Conservation (phyloP, 2,329 filamentous ascomycete genomes). For the Ilyonectria sp. region DNA sequence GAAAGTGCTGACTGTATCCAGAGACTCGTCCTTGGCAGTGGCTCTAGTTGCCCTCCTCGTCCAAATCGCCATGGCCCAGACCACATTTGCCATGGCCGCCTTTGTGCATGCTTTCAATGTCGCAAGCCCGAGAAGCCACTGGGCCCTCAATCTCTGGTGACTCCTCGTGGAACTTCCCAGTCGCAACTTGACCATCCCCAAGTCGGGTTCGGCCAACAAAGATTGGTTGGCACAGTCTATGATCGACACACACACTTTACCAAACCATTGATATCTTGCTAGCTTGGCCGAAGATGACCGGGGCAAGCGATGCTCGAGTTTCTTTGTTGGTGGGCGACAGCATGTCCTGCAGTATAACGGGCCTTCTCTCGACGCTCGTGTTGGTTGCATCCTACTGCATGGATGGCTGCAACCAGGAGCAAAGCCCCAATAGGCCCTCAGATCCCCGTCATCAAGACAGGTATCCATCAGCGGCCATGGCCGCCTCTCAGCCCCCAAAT, state of each 20-base stretch:
- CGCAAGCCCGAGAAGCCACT: not conserved
- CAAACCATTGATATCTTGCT: not conserved
- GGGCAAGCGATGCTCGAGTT: slow-evolving; percentile 17
- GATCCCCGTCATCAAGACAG: slow-evolving; percentile 24
- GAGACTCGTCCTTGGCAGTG: slow-evolving; percentile 7
- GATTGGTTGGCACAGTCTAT: not conserved
- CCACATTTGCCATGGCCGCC: not conserved
- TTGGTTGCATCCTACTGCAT: slow-evolving; percentile 29
- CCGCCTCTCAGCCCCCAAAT: slow-evolving; percentile 38
- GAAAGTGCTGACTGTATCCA: slow-evolving; percentile 21
- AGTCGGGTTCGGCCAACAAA: slow-evolving; percentile 11
- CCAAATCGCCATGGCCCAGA: not conserved
- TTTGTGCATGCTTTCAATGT: slow-evolving; percentile 7
- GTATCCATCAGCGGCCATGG: slow-evolving; percentile 23
- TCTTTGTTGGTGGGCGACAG: slow-evolving; percentile 37
- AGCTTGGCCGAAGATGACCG: slow-evolving; percentile 13
- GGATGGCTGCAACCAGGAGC: slow-evolving; percentile 23
- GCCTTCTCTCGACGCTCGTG: slow-evolving; percentile 30
- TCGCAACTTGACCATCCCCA: slow-evolving; percentile 1
- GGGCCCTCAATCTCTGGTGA: not conserved
- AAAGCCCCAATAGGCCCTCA: slow-evolving; percentile 27
- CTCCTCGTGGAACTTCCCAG: slow-evolving; percentile 10
- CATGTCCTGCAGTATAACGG: slow-evolving; percentile 32
- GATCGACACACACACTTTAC: not conserved
- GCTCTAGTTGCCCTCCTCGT: not conserved